These are phyloP conservation scores for Tulasnella sp. DNA, from an alignment of 768 basidiomycete genomes.

Conservation along the genomic window DNA sequence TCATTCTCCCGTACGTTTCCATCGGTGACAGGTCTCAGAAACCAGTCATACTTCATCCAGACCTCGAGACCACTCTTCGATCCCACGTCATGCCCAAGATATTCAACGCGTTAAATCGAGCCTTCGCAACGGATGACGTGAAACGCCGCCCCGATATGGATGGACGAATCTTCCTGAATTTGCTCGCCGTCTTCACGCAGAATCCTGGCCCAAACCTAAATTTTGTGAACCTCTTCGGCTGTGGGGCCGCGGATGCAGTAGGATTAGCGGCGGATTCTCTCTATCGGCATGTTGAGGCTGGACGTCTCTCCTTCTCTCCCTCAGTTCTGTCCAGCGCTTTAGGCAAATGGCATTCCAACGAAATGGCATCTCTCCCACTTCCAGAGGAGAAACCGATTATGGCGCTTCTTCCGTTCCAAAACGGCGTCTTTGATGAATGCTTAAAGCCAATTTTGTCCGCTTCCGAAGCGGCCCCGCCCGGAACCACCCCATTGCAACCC, in stretches of 20 bases:
- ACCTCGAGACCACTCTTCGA: conserved; percentile 38
- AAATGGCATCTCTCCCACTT: background rate
- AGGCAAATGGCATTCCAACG: background rate
- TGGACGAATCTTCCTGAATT: conserved; percentile 47
- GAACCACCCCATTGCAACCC: background rate
- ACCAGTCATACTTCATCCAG: conserved; percentile 32
- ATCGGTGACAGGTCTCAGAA: too few relatives aligned
- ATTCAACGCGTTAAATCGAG: conserved; percentile 37
- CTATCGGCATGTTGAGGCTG: background rate
- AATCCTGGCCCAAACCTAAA: conserved; percentile 27
- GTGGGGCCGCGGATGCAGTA: background rate
- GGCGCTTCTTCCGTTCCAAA: conserved; percentile 40
- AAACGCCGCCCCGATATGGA: too few relatives aligned
- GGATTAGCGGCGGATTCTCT: background rate
- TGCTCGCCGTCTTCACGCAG: conserved; percentile 39
- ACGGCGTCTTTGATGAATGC: conserved; percentile 43
- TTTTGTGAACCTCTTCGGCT: conserved; percentile 35
- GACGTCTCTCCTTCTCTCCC: background rate
- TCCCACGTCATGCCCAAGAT: conserved; percentile 43
- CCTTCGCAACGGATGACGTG: conserved; percentile 29
- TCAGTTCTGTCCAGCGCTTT: background rate
- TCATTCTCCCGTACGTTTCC: conserved; percentile 37
- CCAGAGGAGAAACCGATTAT: background rate
- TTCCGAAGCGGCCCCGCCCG: conserved; percentile 16
- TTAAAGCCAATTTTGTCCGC: conserved; percentile 39